These are phyloP conservation scores for Vigna angularis DNA, from an alignment of 306 rosid genomes.

Conservation along the genomic window DNA sequence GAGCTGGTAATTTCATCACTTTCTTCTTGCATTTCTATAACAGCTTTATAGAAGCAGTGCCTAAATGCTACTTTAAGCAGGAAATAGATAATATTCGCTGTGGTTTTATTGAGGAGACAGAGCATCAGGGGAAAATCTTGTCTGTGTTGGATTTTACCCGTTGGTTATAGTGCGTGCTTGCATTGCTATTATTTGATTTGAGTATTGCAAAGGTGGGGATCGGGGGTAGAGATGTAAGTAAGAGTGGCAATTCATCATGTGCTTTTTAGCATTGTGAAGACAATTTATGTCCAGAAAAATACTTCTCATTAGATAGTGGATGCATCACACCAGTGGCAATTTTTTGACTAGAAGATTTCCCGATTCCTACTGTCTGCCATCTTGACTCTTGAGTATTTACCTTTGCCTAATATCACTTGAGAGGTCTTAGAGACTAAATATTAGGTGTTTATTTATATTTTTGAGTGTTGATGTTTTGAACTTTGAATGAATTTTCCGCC, in stretches of 20 bases:
- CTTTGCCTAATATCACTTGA: conserved; percentile 7
- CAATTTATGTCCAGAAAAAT: background rate
- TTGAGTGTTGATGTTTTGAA: background rate
- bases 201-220: background rate
- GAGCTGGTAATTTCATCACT: conserved; percentile 72
- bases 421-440: background rate
- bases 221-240: background rate
- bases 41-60: conserved; percentile 16
- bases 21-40: conserved; percentile 24
- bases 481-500: background rate
- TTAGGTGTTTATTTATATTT: background rate
- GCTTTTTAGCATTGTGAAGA: background rate
- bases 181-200: conserved; percentile 1
- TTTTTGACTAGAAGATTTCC: background rate
- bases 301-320: conserved; percentile 11
- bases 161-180: background rate
- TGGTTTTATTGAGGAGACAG: background rate
- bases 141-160: background rate
- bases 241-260: background rate
- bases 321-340: background rate
- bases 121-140: background rate
- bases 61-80: background rate
- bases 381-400: background rate
- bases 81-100: background rate
- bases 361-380: background rate